Conservation (phyloP, 139 green algal species). For the Micractinium sp. region DNA sequence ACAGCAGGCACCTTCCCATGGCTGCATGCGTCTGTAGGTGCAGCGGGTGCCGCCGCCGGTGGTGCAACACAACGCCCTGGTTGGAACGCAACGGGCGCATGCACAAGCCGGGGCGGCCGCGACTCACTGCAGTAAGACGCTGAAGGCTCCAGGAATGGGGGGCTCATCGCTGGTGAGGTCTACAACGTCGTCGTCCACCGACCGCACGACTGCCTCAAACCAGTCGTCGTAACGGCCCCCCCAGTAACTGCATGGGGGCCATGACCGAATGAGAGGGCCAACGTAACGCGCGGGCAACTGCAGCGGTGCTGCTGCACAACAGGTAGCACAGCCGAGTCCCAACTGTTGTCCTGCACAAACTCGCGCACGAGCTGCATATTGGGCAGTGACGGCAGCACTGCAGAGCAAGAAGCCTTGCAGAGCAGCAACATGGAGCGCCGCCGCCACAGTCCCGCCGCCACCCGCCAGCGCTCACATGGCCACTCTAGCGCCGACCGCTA, state of each 20-base stretch:
- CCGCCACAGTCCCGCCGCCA: neutral
- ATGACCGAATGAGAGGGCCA: neutral
- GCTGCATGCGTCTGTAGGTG: too few relatives aligned
- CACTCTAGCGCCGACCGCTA: neutral
- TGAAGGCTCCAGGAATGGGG: neutral
- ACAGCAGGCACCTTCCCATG: too few relatives aligned
- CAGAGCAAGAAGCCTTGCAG: neutral
- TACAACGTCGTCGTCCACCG: neutral
- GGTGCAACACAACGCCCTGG: too few relatives aligned
- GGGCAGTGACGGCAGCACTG: neutral
- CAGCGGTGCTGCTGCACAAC: neutral
- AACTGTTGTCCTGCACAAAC: neutral
- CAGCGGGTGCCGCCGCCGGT: too few relatives aligned
- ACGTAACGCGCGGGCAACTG: neutral
- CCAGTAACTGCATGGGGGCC: conserved; percentile 1
- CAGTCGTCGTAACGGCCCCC: neutral
- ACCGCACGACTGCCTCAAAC: neutral
- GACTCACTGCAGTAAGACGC: neutral
- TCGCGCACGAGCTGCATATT: neutral
- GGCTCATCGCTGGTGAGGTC: neutral
- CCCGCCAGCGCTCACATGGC: neutral
- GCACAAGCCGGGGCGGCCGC: neutral
- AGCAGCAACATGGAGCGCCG: neutral
- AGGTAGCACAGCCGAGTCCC: neutral
- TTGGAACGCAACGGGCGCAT: neutral